Conservation (phyloP, 371 early-diverging fungal genomes). For the Mortierella sp. region DNA sequence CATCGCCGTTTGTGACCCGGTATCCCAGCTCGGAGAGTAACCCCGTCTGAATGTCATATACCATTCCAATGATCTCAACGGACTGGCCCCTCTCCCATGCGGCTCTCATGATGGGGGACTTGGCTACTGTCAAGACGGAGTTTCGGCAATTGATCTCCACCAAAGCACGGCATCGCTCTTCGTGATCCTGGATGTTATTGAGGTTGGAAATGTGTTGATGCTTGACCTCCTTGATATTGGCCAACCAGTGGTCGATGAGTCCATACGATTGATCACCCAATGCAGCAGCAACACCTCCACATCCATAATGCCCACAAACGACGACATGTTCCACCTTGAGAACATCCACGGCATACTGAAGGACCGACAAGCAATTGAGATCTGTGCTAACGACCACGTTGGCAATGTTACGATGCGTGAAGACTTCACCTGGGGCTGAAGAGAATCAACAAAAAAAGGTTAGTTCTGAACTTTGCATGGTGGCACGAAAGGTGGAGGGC, state of each 20-base stretch:
- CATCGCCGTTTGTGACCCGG: slow-evolving; percentile 42
- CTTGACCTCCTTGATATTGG: slow-evolving; percentile 82
- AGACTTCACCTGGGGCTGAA: slow-evolving; percentile 85
- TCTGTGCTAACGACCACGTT: slow-evolving; percentile 87
- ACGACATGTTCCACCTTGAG: slow-evolving; percentile 93
- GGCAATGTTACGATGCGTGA: slow-evolving; percentile 96
- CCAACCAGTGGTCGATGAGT: slow-evolving; percentile 88
- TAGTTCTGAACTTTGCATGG: neutral
- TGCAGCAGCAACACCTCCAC: slow-evolving; percentile 89
- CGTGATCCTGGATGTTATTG: slow-evolving; percentile 54
- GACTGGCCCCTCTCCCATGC: slow-evolving; percentile 85
- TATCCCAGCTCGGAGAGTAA: slow-evolving; percentile 59
- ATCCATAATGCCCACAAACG: slow-evolving; percentile 92
- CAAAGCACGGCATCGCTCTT: slow-evolving; percentile 62
- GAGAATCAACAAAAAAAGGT: slow-evolving; percentile 11
- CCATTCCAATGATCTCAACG: slow-evolving; percentile 87
- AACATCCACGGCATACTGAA: slow-evolving; percentile 93
- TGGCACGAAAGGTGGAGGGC: no score
- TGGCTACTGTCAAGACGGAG: slow-evolving; percentile 77
- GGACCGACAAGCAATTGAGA: slow-evolving; percentile 82
- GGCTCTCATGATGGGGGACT: slow-evolving; percentile 82
- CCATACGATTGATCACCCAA: slow-evolving; percentile 72
- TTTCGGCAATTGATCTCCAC: slow-evolving; percentile 82
- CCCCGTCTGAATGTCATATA: slow-evolving; percentile 81
- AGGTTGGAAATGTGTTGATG: slow-evolving; percentile 64